These are phyloP conservation scores for Cordyceps militaris DNA, from an alignment of 2,329 filamentous ascomycete species.

Conservation along the genomic window DNA sequence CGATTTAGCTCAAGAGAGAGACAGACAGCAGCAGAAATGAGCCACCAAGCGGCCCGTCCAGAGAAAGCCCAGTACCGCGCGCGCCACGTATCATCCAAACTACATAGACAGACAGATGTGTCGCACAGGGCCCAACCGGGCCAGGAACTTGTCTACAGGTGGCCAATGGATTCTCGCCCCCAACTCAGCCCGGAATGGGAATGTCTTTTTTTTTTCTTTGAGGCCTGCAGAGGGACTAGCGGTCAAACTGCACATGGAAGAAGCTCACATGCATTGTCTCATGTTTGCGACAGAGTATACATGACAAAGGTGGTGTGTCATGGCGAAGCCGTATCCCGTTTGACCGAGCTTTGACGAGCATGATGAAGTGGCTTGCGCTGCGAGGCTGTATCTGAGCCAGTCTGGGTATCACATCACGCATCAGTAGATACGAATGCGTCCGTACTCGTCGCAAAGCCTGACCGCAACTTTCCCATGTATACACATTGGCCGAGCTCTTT, in stretches of 20 bases:
- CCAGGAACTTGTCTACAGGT: not conserved
- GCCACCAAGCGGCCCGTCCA: not conserved
- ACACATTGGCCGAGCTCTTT: no score
- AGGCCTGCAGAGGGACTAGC: slow-evolving; percentile 3
- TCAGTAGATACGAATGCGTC: not conserved
- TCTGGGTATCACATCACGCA: no score
- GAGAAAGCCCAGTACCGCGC: not conserved
- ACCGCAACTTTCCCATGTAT: no score
- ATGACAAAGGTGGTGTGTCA: not conserved
- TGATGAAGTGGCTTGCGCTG: not conserved
- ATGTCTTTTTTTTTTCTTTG: no score
- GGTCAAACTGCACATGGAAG: slow-evolving; percentile 1
- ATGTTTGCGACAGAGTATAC: not conserved
- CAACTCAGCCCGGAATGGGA: not conserved
- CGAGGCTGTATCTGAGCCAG: not conserved
- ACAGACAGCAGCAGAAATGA: not conserved
- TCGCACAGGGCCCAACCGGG: slow-evolving; percentile 1
- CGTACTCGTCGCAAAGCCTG: not conserved
- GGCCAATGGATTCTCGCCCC: not conserved
- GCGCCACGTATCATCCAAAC: slow-evolving; percentile 7
- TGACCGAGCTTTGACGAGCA: not conserved
- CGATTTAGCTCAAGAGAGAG: not conserved
- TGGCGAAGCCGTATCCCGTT: not conserved
- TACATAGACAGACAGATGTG: slow-evolving; percentile 6
- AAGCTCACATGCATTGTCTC: slow-evolving; percentile 3